Evolutionary conservation across 495 filamentous ascomycete species (phyloP).

Genomic region (Xylaria cubensis): DNA sequence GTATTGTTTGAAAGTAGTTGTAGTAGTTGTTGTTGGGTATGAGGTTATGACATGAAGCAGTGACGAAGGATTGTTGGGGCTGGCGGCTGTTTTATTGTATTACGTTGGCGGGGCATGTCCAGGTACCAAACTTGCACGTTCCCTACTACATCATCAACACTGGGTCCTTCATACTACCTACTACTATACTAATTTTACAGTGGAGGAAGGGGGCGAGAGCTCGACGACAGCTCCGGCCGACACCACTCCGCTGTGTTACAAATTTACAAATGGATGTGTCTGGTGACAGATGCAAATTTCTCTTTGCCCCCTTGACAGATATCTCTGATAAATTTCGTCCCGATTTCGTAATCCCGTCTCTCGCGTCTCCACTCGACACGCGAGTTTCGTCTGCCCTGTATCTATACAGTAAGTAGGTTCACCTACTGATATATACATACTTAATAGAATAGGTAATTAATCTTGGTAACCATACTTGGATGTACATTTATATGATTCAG

Average conservation of each 20-base stretch:
- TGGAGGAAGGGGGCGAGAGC: neutral
- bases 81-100: conserved; percentile 8
- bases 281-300: conserved; percentile 20
- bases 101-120: conserved; percentile 8
- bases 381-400: neutral
- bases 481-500: neutral
- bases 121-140: neutral
- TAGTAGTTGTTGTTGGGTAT: conserved; percentile 15
- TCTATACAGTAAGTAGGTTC: neutral
- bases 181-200: neutral
- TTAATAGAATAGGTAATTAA: neutral
- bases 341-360: conserved; percentile 1
- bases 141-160: neutral
- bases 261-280: conserved; percentile 11
- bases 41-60: conserved; percentile 32
- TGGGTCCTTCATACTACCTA: neutral
- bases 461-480: neutral
- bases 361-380: neutral
- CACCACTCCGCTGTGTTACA: conserved; percentile 2
- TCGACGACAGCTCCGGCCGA: conserved; percentile 8
- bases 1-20: neutral
- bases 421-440: neutral
- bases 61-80: conserved; percentile 18
- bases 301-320: conserved; percentile 8
- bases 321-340: neutral